Base-by-base conservation (phyloP, 345 rosid species). In the Mangifera indica region DNA sequence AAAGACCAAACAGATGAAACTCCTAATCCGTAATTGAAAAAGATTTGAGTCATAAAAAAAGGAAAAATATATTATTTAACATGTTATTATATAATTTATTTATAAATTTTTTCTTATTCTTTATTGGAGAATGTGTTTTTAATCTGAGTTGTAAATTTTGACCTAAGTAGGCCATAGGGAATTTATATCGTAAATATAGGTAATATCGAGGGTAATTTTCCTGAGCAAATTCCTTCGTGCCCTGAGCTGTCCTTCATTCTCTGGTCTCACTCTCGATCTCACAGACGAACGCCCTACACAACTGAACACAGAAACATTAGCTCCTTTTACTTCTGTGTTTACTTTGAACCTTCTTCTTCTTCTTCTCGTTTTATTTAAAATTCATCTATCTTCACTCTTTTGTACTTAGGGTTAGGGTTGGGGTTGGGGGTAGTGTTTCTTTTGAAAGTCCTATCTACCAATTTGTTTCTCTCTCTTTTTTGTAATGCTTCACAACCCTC, bases 401-500 rank as follows among this genome's bases (percentile, higher is more conserved):
- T n/a, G 6, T 49, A 59, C 40, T 70, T 74, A 74, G 77, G 81
- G 74, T 77, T 79, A 79, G 82, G 83, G 81, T 29, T 29, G 3
- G 32, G 32, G 32, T 72, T 75, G 65, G 15, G 2, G 14, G 22
- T 4, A 22, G 37, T 1, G 3, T 29, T 29, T 29, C 32, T 3
- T 1, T 29, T 29, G 32, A 29, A 29, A 29, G 3, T 29, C 3
- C 32, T 29, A 22, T 29, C 66, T 46, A 69, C 64, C 69, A 52
- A 58, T 42, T 24, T 8, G 52, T 4, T 18, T 49, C 1, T 62
- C 49, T 12, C 44, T 15, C 44, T 45, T 29, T 59, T 54, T 52
- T 73, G 74, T 77, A 72, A 83, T 85, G 83, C 81, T 83, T 81
- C 82, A 13, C 25, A 46, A 12, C 67, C 66, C 60, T 44, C 8